Evolutionary conservation across 306 rosid species (phyloP), one percentile per base, ranked within the genome.

Genomic region (Prunus davidiana): DNA sequence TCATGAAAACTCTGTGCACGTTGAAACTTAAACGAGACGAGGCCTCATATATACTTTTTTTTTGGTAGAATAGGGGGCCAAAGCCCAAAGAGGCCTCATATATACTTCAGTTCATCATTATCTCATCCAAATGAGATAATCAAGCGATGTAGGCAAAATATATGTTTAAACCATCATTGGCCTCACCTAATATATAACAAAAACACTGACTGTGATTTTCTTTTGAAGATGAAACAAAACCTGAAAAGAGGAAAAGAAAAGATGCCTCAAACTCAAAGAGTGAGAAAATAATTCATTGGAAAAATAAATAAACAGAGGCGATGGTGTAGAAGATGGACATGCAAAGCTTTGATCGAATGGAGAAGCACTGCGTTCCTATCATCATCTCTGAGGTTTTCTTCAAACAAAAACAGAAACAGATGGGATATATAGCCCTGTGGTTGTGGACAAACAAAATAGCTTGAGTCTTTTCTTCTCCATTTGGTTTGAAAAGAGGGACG

Each of bases 111-210:
- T 32, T 32, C 0, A 32, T 32, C 64, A 60, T 12, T 60, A 60
- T 60, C 19, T 60, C 19, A 12, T 22, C 3, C 2, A 60, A 2
- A 12, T 60, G 19, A 60, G 64, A 60, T 5, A 60, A 60, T 60
- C 64, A 60, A 60, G 64, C 19, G 25, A 60, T 25, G 64, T 60
- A 60, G 64, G 38, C 64, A 60, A 60, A 60, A 60, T 60, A 60
- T 60, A 25, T 60, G 64, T 60, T 25, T 25, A 11, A 6, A 60
- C 25, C 64, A 60, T 60, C 64, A 60, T 30, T 13, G 19, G 64
- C 64, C 64, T 60, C 19, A 60, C 8, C 64, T 47, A 47, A 47
- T 47, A 46, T 10, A 11, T 1, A 55, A 55, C n/a, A 55, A 55
- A n/a, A 4, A 22, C 27, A 55, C 9, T 19, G 25, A 8, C 24